Conservation (phyloP, 345 rosid genomes). For the Balakata baccata region DNA sequence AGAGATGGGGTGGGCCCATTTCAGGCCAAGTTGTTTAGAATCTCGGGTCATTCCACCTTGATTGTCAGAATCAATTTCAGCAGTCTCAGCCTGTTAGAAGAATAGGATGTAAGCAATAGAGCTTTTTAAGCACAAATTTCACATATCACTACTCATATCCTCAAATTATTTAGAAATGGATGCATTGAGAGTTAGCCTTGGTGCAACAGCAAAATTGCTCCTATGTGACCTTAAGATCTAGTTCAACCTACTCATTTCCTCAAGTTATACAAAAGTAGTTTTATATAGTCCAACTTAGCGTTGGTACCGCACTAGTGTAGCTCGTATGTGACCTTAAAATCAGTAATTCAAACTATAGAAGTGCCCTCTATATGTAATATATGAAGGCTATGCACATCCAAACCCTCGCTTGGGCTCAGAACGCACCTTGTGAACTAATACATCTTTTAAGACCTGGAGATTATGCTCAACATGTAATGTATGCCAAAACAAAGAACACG, state of each 20-base stretch:
- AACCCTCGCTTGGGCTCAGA: neutral
- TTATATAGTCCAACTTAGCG: too few species aligned
- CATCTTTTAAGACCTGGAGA: neutral
- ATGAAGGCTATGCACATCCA: neutral
- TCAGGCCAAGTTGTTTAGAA: conserved; percentile 50
- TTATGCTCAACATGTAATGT: neutral
- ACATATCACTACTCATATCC: neutral
- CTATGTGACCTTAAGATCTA: too few species aligned
- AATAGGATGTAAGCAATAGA: neutral
- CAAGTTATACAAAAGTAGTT: too few species aligned
- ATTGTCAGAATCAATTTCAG: conserved; percentile 50
- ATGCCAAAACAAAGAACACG: neutral
- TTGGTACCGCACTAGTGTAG: too few species aligned
- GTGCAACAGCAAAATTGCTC: neutral
- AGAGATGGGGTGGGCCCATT: conserved; percentile 95
- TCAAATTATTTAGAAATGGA: neutral
- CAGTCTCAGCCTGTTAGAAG: conserved; percentile 49
- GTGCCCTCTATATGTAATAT: too few species aligned
- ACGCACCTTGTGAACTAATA: neutral
- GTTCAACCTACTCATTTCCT: too few species aligned
- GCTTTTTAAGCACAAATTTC: neutral
- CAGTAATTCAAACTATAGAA: neutral
- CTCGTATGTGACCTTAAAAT: neutral
- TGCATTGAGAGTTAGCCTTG: neutral
- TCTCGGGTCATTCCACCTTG: conserved; percentile 39